Base-by-base conservation (phyloP, 805 yeast species). In the Lachancea dasiensis region DNA sequence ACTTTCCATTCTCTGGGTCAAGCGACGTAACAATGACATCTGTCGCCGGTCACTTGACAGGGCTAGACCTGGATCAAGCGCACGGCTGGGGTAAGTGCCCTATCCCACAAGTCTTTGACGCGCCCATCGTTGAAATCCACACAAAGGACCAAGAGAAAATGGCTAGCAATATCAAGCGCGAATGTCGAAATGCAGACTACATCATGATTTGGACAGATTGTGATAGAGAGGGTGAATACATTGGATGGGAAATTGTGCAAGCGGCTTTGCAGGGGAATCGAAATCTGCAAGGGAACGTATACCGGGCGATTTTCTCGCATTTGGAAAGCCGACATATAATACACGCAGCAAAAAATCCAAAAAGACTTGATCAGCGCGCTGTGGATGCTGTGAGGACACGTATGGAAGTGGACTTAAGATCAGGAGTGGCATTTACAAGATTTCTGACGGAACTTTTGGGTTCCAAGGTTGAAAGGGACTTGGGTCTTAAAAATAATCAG, bases 131-230 rank as follows among this genome's bases (percentile, higher is more conserved):
- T n/a, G 66, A 67, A 30, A 54, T 59, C 2, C 55, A 67, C 22
- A 65, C 68, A 9, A 58, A 64, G 28, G 70, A 68, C 32, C 69
- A 69, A 40, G 49, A 48, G 41, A 65, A 63, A 22, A 70, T 86
- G 16, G 80, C 80, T 3, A 61, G 66, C 8, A 92, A 90, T 54
- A 86, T 92, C 34, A 58, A 71, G 21, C 59, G 59, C 3, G 86
- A 86, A 53, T 83, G 87, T 4, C 58, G 79, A 27, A 52, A 52
- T 14, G 74, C 85, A 4, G 73, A 77, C 36, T 64, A 65, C 27
- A 62, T 92, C 38, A 85, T 86, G 84, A 86, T 92, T 6, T 92
- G 98, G 97, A 92, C 98, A 1, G 99, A 92, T 70, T 92, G 98
- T 62, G 97, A 89, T 69, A 68, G 97, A 25, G 97, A 89, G 57